Conservation (phyloP, 1,139 yeast species). For the Magnusiomyces tetraspermus region DNA sequence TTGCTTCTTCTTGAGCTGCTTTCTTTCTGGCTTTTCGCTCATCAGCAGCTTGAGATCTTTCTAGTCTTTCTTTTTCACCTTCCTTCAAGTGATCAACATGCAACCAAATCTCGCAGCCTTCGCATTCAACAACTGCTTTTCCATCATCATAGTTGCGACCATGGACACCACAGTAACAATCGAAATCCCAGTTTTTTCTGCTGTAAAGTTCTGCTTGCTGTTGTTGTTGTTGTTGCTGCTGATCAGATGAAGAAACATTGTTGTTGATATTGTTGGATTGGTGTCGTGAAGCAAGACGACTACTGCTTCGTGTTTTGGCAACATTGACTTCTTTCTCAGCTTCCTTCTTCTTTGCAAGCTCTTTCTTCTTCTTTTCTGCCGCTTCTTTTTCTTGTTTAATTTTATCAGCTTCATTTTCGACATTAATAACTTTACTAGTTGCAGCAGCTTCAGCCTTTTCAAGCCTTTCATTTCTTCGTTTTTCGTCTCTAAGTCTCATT, state of each 20-base stretch:
- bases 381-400: conserved; percentile 4
- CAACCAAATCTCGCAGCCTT: conserved; percentile 37
- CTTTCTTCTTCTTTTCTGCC: not conserved
- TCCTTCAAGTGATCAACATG: conserved; percentile 32
- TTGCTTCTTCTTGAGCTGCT: not conserved
- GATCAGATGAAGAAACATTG: too few species aligned
- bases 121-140: conserved; percentile 32
- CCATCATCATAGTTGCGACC: conserved; percentile 38
- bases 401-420: conserved; percentile 7
- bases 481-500: conserved; percentile 8
- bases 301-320: conserved; percentile 4
- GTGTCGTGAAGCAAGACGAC: not conserved
- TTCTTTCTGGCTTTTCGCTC: not conserved
- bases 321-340: conserved; percentile 2
- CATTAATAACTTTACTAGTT: conserved; percentile 4
- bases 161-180: conserved; percentile 35
- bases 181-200: conserved; percentile 33
- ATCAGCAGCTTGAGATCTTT: conserved; percentile 2
- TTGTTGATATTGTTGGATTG: not conserved
- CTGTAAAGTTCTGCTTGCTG: conserved; percentile 1
- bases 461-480: conserved; percentile 9
- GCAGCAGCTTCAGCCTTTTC: conserved; percentile 1
- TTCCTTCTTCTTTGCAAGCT: conserved; percentile 1
- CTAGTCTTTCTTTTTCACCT: conserved; percentile 4
- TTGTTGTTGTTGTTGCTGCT: not conserved